A percentile compares a stretch with the other conserved stretches of the same genome.
These are phyloP conservation scores for Torrubiellomyces zombiae DNA, from an alignment of 2,329 filamentous ascomycete species.

Conservation along the genomic window DNA sequence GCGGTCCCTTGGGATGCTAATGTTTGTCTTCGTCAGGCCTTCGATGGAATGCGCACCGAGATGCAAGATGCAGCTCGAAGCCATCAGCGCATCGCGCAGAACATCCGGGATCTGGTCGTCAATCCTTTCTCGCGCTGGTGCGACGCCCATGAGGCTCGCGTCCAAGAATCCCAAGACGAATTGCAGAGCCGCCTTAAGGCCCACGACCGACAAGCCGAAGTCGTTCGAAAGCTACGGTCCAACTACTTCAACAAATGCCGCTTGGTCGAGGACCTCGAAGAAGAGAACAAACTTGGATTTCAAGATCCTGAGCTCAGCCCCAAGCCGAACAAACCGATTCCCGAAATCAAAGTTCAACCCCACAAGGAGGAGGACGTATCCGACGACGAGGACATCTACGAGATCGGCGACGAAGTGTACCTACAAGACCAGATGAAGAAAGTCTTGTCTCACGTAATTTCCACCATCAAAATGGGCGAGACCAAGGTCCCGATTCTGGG, in stretches of 20 bases:
- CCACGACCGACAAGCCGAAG: constrained; percentile 80
- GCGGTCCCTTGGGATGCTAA: too few species aligned
- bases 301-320: constrained; percentile 67
- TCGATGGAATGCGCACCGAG: constrained; percentile 79
- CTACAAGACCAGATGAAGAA: constrained; percentile 77
- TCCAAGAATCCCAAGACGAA: constrained; percentile 90
- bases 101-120: constrained; percentile 89
- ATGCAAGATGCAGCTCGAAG: constrained; percentile 83
- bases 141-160: constrained; percentile 77
- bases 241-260: constrained; percentile 99
- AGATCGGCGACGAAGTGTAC: constrained; percentile 83
- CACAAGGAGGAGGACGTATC: constrained; percentile 44
- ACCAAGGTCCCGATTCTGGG: constrained; percentile 92
- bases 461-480: constrained; percentile 73
- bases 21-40: constrained; percentile 42
- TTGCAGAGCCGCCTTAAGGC: constrained; percentile 80
- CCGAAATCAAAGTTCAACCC: constrained; percentile 76
- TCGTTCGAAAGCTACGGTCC: constrained; percentile 81
- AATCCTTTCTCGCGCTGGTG: constrained; percentile 92
- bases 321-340: constrained; percentile 40
- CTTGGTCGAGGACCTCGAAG: constrained; percentile 86
- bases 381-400: constrained; percentile 61
- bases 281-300: constrained; percentile 97
- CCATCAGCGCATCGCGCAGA: constrained; percentile 91
- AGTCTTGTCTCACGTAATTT: constrained; percentile 71